Percentiles rank a stretch among this genome's conserved stretches.
Conservation (phyloP, 768 basidiomycete species). For the Phlegmacium glaucopus region DNA sequence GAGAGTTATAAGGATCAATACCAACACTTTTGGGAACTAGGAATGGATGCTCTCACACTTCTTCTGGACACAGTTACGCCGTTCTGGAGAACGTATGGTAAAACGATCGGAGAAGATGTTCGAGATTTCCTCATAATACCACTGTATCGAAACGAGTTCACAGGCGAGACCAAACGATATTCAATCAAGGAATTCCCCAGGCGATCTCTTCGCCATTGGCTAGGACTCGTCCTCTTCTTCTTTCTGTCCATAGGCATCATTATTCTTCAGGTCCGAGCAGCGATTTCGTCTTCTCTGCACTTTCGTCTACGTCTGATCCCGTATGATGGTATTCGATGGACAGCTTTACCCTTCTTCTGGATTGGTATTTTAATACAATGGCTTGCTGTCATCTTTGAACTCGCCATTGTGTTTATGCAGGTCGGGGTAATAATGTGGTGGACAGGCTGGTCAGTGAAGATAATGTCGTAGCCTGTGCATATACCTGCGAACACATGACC, state of each 20-base stretch:
- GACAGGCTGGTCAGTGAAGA: conserved; percentile 65
- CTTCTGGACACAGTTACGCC: conserved; percentile 75
- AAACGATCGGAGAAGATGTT: conserved; percentile 76
- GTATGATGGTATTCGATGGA: conserved; percentile 61
- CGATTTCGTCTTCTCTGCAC: conserved; percentile 49
- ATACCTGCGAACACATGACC: no score
- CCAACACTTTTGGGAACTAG: conserved; percentile 79
- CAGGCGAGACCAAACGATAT: conserved; percentile 70
- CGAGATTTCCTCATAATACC: conserved; percentile 81
- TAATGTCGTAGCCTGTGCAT: conserved; percentile 18
- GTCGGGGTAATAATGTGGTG: conserved; percentile 66
- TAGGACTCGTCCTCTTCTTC: conserved; percentile 53
- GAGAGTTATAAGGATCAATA: conserved; percentile 80
- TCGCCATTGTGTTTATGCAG: conserved; percentile 53
- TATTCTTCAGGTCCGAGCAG: conserved; percentile 56
- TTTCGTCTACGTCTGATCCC: conserved; percentile 57
- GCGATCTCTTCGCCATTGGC: conserved; percentile 69
- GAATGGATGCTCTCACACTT: conserved; percentile 73
- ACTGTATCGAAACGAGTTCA: conserved; percentile 81
- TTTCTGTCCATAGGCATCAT: conserved; percentile 43
- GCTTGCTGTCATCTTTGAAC: conserved; percentile 60
- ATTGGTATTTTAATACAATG: conserved; percentile 64
- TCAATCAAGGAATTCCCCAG: conserved; percentile 52
- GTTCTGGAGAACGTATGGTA: conserved; percentile 79
- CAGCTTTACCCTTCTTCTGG: conserved; percentile 61